A percentile compares a stretch with the other conserved stretches of the same genome.
phyloP scores from a whole-genome alignment of 345 rosid species.

The Hibiscus tridactylites region DNA sequence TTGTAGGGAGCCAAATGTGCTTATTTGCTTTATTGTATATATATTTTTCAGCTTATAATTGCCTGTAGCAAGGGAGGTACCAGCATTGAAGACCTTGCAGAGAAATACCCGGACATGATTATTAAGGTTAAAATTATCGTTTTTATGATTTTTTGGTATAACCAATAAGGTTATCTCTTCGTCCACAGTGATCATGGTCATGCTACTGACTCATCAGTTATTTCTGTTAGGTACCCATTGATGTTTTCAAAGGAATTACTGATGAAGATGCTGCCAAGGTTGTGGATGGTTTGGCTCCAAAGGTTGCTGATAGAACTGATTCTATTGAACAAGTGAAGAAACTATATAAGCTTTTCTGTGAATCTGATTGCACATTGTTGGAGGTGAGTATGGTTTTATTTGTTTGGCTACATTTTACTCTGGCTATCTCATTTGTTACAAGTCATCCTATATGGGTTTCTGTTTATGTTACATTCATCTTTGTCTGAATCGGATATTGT shows the following conservation, averaged over 20 bases:
- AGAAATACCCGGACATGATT: slow-evolving; percentile 94
- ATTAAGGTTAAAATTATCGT: slow-evolving; percentile 49
- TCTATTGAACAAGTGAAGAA: slow-evolving; percentile 97
- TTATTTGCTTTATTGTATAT: neutral
- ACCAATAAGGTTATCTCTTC: neutral
- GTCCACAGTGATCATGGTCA: slow-evolving; percentile 6
- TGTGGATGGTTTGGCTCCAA: slow-evolving; percentile 90
- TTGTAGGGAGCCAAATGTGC: neutral
- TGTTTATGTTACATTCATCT: neutral
- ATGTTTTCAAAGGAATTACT: slow-evolving; percentile 92
- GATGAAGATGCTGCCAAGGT: slow-evolving; percentile 97
- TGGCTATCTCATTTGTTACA: neutral
- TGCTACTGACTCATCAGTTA: slow-evolving; percentile 17
- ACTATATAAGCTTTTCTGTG: slow-evolving; percentile 78
- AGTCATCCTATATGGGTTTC: neutral
- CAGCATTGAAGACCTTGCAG: slow-evolving; percentile 99
- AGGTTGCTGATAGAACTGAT: slow-evolving; percentile 66
- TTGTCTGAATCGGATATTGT: neutral
- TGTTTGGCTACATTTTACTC: neutral
- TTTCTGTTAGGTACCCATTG: slow-evolving; percentile 71
- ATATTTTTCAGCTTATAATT: slow-evolving; percentile 63
- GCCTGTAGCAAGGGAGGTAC: slow-evolving; percentile 97
- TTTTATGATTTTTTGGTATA: slow-evolving; percentile 10
- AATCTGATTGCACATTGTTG: slow-evolving; percentile 80
- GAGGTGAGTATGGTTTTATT: slow-evolving; percentile 54